phyloP scores from a whole-genome alignment of 2,329 filamentous ascomycete species.

The Fusarium lyarnte region DNA sequence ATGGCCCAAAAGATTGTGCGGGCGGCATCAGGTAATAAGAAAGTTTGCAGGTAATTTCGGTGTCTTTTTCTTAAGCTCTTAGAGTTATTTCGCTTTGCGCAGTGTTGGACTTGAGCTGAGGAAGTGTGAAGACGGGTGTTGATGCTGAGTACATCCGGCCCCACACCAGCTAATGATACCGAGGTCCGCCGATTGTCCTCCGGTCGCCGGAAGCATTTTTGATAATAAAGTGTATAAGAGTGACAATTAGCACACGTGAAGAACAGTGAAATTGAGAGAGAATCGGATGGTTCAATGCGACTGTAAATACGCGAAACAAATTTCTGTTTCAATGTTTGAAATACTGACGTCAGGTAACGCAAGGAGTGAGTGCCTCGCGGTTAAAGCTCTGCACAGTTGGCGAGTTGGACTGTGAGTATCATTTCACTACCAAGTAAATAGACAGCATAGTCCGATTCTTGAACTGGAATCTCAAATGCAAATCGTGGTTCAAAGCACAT shows the following conservation, averaged over 20 bases:
- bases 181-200: slow-evolving; percentile 17
- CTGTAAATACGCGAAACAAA: background rate
- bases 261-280: background rate
- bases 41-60: too few relatives aligned
- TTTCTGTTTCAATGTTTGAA: background rate
- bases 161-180: slow-evolving; percentile 15
- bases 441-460: background rate
- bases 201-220: background rate
- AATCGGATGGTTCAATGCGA: background rate
- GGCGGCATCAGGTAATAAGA: background rate
- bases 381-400: background rate
- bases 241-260: background rate
- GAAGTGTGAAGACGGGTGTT: background rate
- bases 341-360: background rate
- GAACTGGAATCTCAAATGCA: background rate
- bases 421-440: background rate
- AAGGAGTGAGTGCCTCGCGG: background rate
- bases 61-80: too few relatives aligned
- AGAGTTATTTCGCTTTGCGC: background rate
- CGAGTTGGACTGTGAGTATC: background rate
- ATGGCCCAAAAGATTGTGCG: background rate
- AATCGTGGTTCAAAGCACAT: background rate
- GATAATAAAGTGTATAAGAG: background rate
- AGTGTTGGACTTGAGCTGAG: background rate
- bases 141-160: background rate